These are phyloP conservation scores for Pleurotus djamor DNA, from an alignment of 768 basidiomycete species.

Conservation along the genomic window DNA sequence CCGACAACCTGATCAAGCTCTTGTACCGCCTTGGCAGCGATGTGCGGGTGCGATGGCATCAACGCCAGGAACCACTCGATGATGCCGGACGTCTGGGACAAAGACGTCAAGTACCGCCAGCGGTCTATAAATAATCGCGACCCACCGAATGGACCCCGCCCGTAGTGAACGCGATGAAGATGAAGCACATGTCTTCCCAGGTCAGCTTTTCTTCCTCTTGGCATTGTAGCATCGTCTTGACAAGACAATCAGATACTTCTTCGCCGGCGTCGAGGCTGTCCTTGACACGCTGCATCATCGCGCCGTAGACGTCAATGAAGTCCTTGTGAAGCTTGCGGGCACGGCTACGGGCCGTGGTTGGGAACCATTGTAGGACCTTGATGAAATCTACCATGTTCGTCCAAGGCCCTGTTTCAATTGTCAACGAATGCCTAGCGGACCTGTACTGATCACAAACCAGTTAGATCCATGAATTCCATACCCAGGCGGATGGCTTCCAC, in stretches of 20 bases:
- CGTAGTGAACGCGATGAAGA: slow-evolving; percentile 27
- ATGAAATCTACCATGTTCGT: slow-evolving; percentile 22
- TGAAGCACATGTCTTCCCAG: slow-evolving; percentile 29
- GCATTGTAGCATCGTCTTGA: slow-evolving; percentile 25
- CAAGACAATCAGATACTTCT: slow-evolving; percentile 29
- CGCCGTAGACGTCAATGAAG: slow-evolving; percentile 26
- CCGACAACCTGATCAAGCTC: slow-evolving; percentile 34
- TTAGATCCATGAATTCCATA: slow-evolving; percentile 23
- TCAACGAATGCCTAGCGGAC: not conserved
- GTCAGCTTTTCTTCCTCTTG: slow-evolving; percentile 24
- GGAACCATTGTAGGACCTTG: slow-evolving; percentile 17
- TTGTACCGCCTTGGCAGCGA: slow-evolving; percentile 25
- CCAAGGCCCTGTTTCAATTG: slow-evolving; percentile 10
- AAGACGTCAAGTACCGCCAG: slow-evolving; percentile 5
- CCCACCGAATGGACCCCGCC: slow-evolving; percentile 30
- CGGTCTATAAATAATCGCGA: too few relatives aligned
- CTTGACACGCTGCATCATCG: slow-evolving; percentile 24
- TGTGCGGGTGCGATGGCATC: slow-evolving; percentile 24
- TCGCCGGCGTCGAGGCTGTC: slow-evolving; percentile 24
- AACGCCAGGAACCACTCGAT: slow-evolving; percentile 30
- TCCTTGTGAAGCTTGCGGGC: slow-evolving; percentile 17
- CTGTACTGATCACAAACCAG: slow-evolving; percentile 5
- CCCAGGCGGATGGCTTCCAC: slow-evolving; percentile 15
- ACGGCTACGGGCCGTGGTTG: slow-evolving; percentile 14
- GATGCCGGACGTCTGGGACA: slow-evolving; percentile 25